A percentile compares a stretch with the other conserved stretches of the same genome.
phyloP scores from a whole-genome alignment of 2,329 filamentous ascomycete species.

The Botrytis cinerea region DNA sequence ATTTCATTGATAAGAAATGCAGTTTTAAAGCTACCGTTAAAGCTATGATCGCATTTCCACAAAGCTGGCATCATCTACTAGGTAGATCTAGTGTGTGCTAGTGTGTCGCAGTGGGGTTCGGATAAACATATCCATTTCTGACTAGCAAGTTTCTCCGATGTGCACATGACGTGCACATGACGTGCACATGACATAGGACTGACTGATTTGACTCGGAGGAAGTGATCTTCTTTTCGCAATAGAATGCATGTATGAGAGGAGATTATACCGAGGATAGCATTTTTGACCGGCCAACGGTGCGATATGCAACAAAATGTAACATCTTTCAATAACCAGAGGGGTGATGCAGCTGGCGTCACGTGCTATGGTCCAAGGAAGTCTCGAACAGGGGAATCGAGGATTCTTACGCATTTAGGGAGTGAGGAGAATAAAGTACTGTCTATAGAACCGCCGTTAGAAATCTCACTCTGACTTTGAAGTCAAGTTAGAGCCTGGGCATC shows the following conservation, averaged over 20 bases:
- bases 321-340: background rate
- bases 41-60: constrained; percentile 9
- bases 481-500: background rate
- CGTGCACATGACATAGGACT: background rate
- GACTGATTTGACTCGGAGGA: background rate
- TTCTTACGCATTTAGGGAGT: background rate
- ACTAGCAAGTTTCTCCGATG: background rate
- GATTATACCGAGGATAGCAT: background rate
- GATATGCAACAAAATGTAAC: constrained; percentile 19
- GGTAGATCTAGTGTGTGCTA: background rate
- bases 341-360: background rate
- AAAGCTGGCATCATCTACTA: constrained; percentile 25
- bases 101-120: background rate
- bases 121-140: background rate
- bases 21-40: background rate
- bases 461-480: background rate
- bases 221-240: background rate
- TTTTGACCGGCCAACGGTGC: constrained; percentile 18
- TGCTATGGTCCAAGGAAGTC: background rate
- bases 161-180: background rate
- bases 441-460: background rate
- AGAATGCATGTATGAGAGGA: background rate
- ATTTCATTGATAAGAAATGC: constrained; percentile 16
- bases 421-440: background rate
- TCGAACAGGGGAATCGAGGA: background rate